Evolutionary conservation across 2,329 filamentous ascomycete species (phyloP).

Genomic region (Aspergillus felis): DNA sequence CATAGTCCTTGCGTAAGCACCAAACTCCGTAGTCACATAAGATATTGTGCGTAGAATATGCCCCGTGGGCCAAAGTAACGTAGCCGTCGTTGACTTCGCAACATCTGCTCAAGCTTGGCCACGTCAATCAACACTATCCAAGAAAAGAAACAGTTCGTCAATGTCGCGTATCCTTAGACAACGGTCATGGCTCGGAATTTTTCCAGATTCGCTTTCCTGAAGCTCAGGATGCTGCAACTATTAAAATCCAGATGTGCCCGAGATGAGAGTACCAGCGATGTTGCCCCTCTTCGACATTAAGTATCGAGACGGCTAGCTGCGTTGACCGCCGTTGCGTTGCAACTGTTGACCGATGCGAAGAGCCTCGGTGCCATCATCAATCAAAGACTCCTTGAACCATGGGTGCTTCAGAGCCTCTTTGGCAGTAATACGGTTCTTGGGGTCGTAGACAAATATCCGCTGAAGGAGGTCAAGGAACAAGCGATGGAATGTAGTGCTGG

Average conservation of each 20-base stretch:
- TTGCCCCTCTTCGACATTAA: not conserved
- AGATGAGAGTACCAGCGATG: not conserved
- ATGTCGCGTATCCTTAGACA: constrained; percentile 8
- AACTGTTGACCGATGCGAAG: constrained; percentile 52
- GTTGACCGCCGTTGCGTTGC: constrained; percentile 23
- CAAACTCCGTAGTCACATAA: not conserved
- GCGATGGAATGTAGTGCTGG: constrained; percentile 57
- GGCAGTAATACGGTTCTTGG: constrained; percentile 61
- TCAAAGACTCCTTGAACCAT: constrained; percentile 62
- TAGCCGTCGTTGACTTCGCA: not conserved
- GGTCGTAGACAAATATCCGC: constrained; percentile 64
- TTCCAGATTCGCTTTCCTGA: no score
- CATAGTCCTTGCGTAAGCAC: not conserved
- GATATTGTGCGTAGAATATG: not conserved
- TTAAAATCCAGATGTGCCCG: not conserved
- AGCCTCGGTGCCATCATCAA: constrained; percentile 65
- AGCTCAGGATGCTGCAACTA: no score
- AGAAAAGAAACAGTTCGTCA: constrained; percentile 15
- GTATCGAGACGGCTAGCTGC: constrained; percentile 10
- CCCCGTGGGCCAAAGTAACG: not conserved
- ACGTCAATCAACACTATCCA: constrained; percentile 18
- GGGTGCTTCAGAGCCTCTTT: constrained; percentile 62
- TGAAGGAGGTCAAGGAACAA: constrained; percentile 60
- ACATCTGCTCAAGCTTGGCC: constrained; percentile 1
- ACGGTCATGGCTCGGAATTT: not conserved